Evolutionary conservation across 768 basidiomycete species (phyloP), one percentile per base, ranked within the genome.

Genomic region (Auricularia sp.): DNA sequence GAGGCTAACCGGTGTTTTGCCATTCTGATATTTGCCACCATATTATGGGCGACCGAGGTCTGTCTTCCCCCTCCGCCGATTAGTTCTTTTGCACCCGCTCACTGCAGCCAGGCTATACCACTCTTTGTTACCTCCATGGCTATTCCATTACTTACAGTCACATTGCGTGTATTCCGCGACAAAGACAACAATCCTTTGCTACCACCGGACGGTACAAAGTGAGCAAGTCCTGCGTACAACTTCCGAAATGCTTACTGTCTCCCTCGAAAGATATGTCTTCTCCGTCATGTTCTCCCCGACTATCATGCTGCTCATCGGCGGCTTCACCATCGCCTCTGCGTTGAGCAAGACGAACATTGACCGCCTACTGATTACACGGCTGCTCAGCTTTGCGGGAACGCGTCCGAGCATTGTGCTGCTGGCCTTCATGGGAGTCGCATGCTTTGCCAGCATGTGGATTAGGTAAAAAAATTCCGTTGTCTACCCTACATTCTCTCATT

Each of bases 361-460:
- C 77, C 84, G 88, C 29, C 84, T 98, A 65, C 74, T 98, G 61
- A 94, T 98, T 67, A 95, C 94, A 3, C 84, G 90, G 35, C 86
- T 98, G 51, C 82, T 99, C 63, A 89, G 87, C 71, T 80, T 98
- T 62, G 97, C 97, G 6, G 96, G 97, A 3, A 88, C 92, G 11
- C 82, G 82, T 64, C 97, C 96, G 2, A 86, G 84, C 67, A 88
- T 83, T 0, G 95, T 99, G 3, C 78, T 99, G 7, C 82, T 99
- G 56, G 88, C 93, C 0, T 92, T 98, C 74, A 98, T 98, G 97
- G 85, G 80, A 54, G 94, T 99, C 18, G 90, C 94, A 2, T 98
- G 94, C 72, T 99, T 99, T 73, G 94, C 95, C 3, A 94, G 92
- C 75, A 99, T 98, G 96, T 98, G 94, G 97, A 98, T 99, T 71